Percentiles rank a stretch among this genome's conserved stretches.
Conservation (phyloP, 2,329 filamentous ascomycete species). For the Moelleriella libera region DNA sequence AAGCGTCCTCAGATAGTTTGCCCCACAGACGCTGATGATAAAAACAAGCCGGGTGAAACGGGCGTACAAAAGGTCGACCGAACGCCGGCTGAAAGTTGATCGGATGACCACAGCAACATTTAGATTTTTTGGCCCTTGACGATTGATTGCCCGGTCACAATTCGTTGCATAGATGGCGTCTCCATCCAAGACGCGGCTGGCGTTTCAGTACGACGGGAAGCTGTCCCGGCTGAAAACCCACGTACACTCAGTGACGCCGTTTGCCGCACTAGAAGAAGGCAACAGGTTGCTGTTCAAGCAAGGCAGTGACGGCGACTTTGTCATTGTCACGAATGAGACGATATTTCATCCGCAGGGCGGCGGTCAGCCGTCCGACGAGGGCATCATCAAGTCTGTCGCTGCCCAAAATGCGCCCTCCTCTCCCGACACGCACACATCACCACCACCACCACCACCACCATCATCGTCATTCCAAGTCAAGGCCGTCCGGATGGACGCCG, state of each 20-base stretch:
- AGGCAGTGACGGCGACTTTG: slow-evolving; percentile 31
- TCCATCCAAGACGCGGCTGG: slow-evolving; percentile 21
- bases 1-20: too few species aligned
- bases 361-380: slow-evolving; percentile 57
- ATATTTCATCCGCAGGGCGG: slow-evolving; percentile 66
- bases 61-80: too few species aligned
- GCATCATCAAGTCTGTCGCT: slow-evolving; percentile 28
- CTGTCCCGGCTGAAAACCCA: slow-evolving; percentile 26
- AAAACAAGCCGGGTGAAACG: too few species aligned
- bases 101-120: not conserved
- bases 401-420: slow-evolving; percentile 1
- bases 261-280: slow-evolving; percentile 32
- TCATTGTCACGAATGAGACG: slow-evolving; percentile 49
- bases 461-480: slow-evolving; percentile 35
- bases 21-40: too few species aligned
- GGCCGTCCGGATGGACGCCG: slow-evolving; percentile 40
- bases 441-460: slow-evolving; percentile 3
- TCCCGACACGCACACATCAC: too few species aligned
- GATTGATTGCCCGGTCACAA: not conserved
- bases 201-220: slow-evolving; percentile 28
- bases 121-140: too few species aligned
- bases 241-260: slow-evolving; percentile 31
- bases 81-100: not conserved
- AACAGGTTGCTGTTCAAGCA: slow-evolving; percentile 46
- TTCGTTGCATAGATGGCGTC: not conserved